A percentile compares a stretch with the other conserved stretches of the same genome.
These are phyloP conservation scores for Plasmodium reichenowi DNA, from an alignment of 169 alveolate species.

Conservation along the genomic window DNA sequence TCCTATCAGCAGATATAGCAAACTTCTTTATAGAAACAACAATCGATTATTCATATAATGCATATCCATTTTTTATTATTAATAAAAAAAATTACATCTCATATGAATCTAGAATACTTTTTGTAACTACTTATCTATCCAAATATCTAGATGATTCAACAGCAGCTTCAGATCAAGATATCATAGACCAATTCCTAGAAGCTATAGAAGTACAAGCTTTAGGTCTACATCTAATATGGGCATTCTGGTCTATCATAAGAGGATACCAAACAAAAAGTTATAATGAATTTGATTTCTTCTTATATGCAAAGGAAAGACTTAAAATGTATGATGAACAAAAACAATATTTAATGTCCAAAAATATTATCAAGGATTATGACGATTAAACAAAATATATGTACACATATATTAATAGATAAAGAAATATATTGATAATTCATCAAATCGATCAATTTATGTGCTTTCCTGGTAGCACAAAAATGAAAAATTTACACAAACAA, in stretches of 20 bases:
- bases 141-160: slow-evolving; percentile 73
- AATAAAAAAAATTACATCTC: slow-evolving; percentile 80
- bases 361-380: slow-evolving; percentile 47
- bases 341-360: slow-evolving; percentile 42
- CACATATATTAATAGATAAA: too few species aligned
- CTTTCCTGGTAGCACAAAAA: too few species aligned
- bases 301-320: slow-evolving; percentile 73
- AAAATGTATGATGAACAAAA: slow-evolving; percentile 60
- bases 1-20: slow-evolving; percentile 85
- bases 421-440: too few species aligned
- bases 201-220: slow-evolving; percentile 82
- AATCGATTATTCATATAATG: slow-evolving; percentile 79
- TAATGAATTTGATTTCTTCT: slow-evolving; percentile 79
- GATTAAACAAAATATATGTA: too few species aligned
- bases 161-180: slow-evolving; percentile 43
- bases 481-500: too few species aligned
- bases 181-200: slow-evolving; percentile 78
- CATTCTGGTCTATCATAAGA: slow-evolving; percentile 83
- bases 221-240: slow-evolving; percentile 85
- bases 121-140: slow-evolving; percentile 83
- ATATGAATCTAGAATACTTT: slow-evolving; percentile 81
- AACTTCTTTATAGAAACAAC: slow-evolving; percentile 83
- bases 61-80: slow-evolving; percentile 80
- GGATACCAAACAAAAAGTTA: slow-evolving; percentile 70
- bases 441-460: too few species aligned